Evolutionary conservation across 352 stramenopile species (phyloP).

Genomic region (Phytopythium delawarense): DNA sequence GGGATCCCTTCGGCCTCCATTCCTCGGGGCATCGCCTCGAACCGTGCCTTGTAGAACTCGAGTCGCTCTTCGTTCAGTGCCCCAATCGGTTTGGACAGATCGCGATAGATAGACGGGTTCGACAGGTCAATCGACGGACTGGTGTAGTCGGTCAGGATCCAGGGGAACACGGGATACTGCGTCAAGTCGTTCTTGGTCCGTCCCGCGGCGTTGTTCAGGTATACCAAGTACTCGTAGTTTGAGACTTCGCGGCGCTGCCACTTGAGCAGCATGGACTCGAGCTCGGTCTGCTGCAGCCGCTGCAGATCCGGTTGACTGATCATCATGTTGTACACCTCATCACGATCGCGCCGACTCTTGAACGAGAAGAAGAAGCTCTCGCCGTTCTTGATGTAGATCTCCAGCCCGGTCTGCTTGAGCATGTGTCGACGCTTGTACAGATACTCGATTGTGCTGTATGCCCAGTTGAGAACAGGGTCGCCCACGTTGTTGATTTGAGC

Average conservation of each 20-base stretch:
- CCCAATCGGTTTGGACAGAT: conserved; percentile 94
- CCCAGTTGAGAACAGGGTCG: conserved; percentile 83
- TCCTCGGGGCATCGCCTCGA: conserved; percentile 86
- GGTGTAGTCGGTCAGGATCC: conserved; percentile 92
- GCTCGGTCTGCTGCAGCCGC: conserved; percentile 50
- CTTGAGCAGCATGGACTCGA: conserved; percentile 77
- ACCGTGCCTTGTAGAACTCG: conserved; percentile 86
- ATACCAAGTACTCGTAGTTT: conserved; percentile 93
- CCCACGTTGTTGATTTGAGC: conserved; percentile 91
- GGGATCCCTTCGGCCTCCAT: conserved; percentile 79
- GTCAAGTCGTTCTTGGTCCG: conserved; percentile 88
- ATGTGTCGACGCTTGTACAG: conserved; percentile 89
- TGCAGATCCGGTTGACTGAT: conserved; percentile 65
- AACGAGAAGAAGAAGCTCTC: conserved; percentile 85
- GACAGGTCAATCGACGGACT: conserved; percentile 80
- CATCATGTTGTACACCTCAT: conserved; percentile 87
- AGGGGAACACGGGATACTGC: conserved; percentile 98
- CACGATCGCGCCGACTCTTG: conserved; percentile 54
- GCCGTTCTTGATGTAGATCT: conserved; percentile 76
- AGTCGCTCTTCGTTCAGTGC: conserved; percentile 90
- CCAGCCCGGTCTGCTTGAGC: conserved; percentile 85
- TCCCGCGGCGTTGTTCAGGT: conserved; percentile 86
- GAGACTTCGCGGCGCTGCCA: conserved; percentile 88
- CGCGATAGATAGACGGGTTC: conserved; percentile 84
- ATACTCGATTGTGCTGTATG: conserved; percentile 71